These are phyloP conservation scores for Plasmodium ovale DNA, from an alignment of 169 alveolate genomes.

Conservation along the genomic window DNA sequence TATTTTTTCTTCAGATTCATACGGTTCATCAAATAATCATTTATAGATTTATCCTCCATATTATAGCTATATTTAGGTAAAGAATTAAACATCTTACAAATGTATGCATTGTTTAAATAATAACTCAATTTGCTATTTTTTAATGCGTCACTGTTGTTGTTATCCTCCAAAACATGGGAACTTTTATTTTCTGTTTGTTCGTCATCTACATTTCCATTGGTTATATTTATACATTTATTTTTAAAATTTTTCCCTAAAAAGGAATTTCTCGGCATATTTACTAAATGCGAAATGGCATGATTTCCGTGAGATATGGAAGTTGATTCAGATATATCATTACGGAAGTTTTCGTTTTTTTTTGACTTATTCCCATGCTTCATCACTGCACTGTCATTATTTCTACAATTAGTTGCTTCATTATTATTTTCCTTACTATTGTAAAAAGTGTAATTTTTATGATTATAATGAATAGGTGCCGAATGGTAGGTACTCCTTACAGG, in stretches of 20 bases:
- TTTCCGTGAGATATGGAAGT: constrained; percentile 6
- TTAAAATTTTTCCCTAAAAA: not conserved
- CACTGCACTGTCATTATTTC: constrained; percentile 8
- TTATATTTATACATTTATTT: not conserved
- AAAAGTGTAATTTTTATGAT: not conserved
- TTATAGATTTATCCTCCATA: not conserved
- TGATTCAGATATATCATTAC: constrained; percentile 1
- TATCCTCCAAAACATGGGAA: not conserved
- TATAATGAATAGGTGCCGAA: not conserved
- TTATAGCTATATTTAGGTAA: constrained; percentile 37
- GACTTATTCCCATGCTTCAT: not conserved
- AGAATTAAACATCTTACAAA: constrained; percentile 27
- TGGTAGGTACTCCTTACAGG: not conserved
- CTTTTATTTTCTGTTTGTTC: not conserved
- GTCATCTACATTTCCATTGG: not conserved
- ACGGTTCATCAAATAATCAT: not conserved
- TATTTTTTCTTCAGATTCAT: not conserved
- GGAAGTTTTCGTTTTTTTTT: not conserved
- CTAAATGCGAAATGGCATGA: not conserved
- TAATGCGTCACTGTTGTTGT: constrained; percentile 2
- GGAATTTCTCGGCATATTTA: not conserved
- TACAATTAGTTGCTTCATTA: not conserved
- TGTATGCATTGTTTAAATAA: constrained; percentile 14
- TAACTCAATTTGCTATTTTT: constrained; percentile 29
- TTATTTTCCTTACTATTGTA: not conserved